phyloP scores from a whole-genome alignment of 1,284 basidiomycete genomes.

The Gymnopus androsaceus region DNA sequence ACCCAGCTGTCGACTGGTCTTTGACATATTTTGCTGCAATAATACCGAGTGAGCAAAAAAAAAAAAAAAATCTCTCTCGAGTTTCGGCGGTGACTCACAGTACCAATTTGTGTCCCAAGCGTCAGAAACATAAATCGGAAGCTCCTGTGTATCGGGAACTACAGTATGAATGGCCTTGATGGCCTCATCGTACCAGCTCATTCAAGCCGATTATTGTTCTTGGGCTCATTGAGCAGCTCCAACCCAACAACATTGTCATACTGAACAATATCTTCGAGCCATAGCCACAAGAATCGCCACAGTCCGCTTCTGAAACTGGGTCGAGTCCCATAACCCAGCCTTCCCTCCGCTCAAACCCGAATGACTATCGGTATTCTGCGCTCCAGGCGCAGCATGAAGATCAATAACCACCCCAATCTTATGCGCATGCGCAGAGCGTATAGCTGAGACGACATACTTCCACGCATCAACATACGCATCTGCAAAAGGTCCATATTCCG shows the following conservation, averaged over 20 bases:
- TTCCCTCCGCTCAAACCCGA: conserved; percentile 41
- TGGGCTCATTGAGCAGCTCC: conserved; percentile 85
- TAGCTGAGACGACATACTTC: conserved; percentile 66
- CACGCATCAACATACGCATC: conserved; percentile 74
- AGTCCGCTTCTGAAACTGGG: conserved; percentile 8
- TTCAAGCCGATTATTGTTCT: conserved; percentile 49
- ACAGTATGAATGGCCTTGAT: conserved; percentile 57
- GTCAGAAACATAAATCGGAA: conserved; percentile 76
- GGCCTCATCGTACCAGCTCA: conserved; percentile 67
- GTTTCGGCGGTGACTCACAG: conserved; percentile 22
- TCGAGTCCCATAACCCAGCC: conserved; percentile 13
- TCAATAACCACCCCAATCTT: conserved; percentile 83
- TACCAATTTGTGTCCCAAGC: conserved; percentile 79
- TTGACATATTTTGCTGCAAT: conserved; percentile 7
- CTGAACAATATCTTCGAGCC: conserved; percentile 5
- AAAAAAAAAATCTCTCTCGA: conserved; percentile 35
- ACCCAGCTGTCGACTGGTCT: neutral
- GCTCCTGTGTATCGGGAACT: conserved; percentile 43
- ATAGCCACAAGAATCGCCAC: conserved; percentile 11
- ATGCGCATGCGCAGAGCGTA: conserved; percentile 60
- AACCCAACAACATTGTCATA: conserved; percentile 74
- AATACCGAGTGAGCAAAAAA: conserved; percentile 37
- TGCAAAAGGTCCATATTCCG: conserved; percentile 67
- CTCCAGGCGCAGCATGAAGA: conserved; percentile 77
- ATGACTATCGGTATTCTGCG: conserved; percentile 70